Evolutionary conservation across 2,329 filamentous ascomycete genomes (phyloP).

Genomic region (Xylariaceae sp.): DNA sequence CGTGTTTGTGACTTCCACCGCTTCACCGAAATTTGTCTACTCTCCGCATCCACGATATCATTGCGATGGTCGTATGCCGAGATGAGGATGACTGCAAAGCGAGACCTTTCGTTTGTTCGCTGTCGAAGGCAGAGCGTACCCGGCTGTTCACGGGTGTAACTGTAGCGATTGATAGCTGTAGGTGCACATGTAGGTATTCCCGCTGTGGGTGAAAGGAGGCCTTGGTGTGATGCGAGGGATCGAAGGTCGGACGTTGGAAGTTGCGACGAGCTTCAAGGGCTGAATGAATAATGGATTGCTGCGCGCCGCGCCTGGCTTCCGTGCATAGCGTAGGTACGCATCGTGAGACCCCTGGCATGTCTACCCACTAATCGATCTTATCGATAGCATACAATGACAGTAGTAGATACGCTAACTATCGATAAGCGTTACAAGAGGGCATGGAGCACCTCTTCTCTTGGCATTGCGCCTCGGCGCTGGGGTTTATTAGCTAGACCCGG

Average conservation of each 20-base stretch:
- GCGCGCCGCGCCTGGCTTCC: conserved; percentile 27
- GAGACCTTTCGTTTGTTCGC: background rate
- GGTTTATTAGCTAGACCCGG: no score
- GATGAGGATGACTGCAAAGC: conserved; percentile 3
- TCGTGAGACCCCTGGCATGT: background rate
- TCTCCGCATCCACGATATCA: conserved; percentile 24
- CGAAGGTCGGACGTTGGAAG: background rate
- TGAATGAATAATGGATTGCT: background rate
- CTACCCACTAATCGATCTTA: background rate
- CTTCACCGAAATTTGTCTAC: conserved; percentile 24
- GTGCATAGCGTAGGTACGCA: background rate
- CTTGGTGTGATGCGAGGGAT: conserved; percentile 3
- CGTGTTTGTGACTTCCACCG: conserved; percentile 27
- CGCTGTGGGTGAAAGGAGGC: background rate
- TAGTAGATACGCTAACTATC: background rate
- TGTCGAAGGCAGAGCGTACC: background rate
- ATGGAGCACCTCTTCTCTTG: no score
- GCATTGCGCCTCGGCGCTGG: no score
- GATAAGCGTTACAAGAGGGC: no score
- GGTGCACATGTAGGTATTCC: no score
- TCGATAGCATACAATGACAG: conserved; percentile 21
- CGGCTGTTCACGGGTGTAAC: background rate
- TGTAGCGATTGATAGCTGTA: conserved; percentile 1
- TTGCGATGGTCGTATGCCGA: conserved; percentile 21
- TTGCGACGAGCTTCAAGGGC: background rate